Evolutionary conservation across 2,329 filamentous ascomycete species (phyloP), one percentile per base, ranked within the genome.

Genomic region (Hypoxylon sp.): DNA sequence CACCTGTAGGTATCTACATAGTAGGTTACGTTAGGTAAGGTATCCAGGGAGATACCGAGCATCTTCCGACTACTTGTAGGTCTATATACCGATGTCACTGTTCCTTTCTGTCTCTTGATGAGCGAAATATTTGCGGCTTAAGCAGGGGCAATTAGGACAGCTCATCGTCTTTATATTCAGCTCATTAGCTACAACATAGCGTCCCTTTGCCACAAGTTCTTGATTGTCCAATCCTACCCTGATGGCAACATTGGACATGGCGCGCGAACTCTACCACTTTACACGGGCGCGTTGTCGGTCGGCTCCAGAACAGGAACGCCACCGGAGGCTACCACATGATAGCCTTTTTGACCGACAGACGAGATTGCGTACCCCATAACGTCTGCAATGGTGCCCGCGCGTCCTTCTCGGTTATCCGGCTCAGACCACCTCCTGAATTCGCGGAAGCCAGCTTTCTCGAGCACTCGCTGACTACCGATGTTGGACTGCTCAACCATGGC

Each of bases 381-480:
- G 26, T 18, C 23, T 4, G 41, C 56, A 21, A 20, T 33, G 2
- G 56, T 48, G 3, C 24, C 56, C 7, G 48, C 41, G 31, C 21
- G 48, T 3, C 61, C 64, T 18, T 31, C 49, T 1, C 69, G 66
- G 41, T 3, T 26, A 48, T 73, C 70, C 3, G 61, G 52, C 43
- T 73, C 74, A 27, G 67, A 62, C 73, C 75, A 82, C 21, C 63
- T 70, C 63, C 78, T 77, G 38, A 78, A 77, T 31, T 77, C 66
- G 63, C 73, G 72, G 61, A 88, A 86, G 1, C 86, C 85, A 11
- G 68, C 72, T 67, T 88, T 88, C 43, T 70, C 65, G 51, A 90
- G 63, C 6, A 90, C 82, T 2, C 77, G 77, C 55, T 80, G 79
- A 63, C 87, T 89, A 3, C 74, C 75, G 6, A 57, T 52, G 64